Conservation (phyloP, 2,329 filamentous ascomycete species). For the Nemania diffusa region DNA sequence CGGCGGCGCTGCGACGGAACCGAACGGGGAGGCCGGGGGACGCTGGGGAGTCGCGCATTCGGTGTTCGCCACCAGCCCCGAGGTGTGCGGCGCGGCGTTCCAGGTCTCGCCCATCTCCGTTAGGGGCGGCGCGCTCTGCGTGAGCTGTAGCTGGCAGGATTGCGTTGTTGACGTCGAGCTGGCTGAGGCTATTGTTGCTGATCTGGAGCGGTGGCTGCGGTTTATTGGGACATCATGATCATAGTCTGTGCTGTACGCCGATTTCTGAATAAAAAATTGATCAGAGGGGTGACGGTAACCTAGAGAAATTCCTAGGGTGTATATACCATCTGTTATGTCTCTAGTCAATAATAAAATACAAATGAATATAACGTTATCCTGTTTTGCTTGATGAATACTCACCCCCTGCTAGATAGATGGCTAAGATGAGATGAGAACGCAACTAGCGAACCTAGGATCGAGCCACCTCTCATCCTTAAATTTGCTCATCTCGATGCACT, state of each 20-base stretch:
- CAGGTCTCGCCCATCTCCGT: slow-evolving; percentile 37
- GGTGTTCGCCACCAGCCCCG: slow-evolving; percentile 39
- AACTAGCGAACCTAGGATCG: neutral
- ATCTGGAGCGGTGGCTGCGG: slow-evolving; percentile 40
- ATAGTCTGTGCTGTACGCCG: too few relatives aligned
- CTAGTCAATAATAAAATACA: neutral
- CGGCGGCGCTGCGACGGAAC: neutral
- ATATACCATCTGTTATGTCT: neutral
- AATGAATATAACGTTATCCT: neutral
- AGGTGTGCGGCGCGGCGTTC: slow-evolving; percentile 38
- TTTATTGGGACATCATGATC: slow-evolving; percentile 15
- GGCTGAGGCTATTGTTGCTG: slow-evolving; percentile 37
- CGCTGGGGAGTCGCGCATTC: slow-evolving; percentile 38
- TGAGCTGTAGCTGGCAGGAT: slow-evolving; percentile 43
- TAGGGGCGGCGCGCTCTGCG: slow-evolving; percentile 34
- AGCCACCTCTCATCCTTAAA: neutral
- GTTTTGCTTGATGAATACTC: neutral
- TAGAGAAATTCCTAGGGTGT: neutral
- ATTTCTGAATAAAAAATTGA: neutral
- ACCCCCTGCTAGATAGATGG: neutral
- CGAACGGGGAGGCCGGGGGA: neutral
- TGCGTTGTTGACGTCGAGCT: slow-evolving; percentile 37
- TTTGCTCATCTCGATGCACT: neutral
- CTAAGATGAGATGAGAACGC: neutral
- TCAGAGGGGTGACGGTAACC: neutral